Percentiles rank a stretch among this genome's conserved stretches.
Conservation (phyloP, 257 asterid species). For the Eucommia ulmoides region DNA sequence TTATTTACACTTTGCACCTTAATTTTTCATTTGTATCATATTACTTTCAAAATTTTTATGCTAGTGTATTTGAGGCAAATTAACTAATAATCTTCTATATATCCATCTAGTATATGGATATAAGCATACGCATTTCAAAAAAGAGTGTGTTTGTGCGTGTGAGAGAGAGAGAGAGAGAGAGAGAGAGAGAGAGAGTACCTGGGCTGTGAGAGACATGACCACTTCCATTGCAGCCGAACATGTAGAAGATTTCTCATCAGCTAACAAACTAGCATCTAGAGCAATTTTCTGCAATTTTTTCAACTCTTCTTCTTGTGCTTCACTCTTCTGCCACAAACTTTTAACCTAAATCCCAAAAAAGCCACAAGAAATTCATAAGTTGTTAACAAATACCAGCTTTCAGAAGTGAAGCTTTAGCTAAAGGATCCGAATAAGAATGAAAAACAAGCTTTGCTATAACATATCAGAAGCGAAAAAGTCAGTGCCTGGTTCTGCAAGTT, state of each 20-base stretch:
- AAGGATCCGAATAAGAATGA: neutral
- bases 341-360: slow-evolving; percentile 28
- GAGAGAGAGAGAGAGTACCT: slow-evolving; percentile 27
- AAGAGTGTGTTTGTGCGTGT: neutral
- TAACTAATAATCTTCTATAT: too few species aligned
- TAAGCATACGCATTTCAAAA: too few species aligned
- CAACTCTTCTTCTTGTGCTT: slow-evolving; percentile 51
- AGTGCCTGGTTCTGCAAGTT: slow-evolving; percentile 60
- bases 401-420: too few species aligned
- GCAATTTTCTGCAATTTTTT: slow-evolving; percentile 43
- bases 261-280: slow-evolving; percentile 37
- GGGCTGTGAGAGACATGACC: slow-evolving; percentile 43
- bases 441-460: neutral
- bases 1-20: too few species aligned
- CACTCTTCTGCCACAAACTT: slow-evolving; percentile 52
- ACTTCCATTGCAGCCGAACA: slow-evolving; percentile 39
- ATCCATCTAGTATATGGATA: too few species aligned
- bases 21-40: too few species aligned
- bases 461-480: slow-evolving; percentile 4
- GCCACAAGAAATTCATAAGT: too few species aligned
- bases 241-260: slow-evolving; percentile 53
- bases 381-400: too few species aligned
- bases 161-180: neutral
- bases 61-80: too few species aligned
- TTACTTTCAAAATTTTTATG: too few species aligned